Evolutionary conservation across 495 filamentous ascomycete genomes (phyloP), one percentile per base, ranked within the genome.

Genomic region (Trichoderma parareesei): DNA sequence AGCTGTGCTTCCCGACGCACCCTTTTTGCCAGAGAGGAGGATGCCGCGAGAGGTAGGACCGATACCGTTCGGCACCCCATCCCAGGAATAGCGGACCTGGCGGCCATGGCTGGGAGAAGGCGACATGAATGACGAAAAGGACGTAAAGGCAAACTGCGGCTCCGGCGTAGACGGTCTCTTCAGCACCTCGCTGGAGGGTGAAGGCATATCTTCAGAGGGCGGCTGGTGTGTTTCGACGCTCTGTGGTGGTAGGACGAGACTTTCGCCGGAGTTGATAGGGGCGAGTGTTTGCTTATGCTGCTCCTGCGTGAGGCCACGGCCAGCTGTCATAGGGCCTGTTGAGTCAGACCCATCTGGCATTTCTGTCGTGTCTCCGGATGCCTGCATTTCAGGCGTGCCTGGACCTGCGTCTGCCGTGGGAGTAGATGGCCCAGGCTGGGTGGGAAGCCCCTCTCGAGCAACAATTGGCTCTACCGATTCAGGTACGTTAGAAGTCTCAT

Each of bases 81-180:
- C 38, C 0, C 38, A 49, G 2, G 18, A 49, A 18, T 49, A 49
- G 46, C 16, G 16, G 18, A n/a, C 37, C 9, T 38, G 53, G 53
- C 53, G 53, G 38, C 38, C 9, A 13, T 4, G 60, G 5, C 14
- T 43, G 37, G 60, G 60, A 18, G 60, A 61, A 5, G 60, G 60
- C 16, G 60, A 41, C 60, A 61, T 61, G 60, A 61, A 61, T 9
- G 38, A 18, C 3, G 60, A 61, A 43, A 61, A 61, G 13, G 60
- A 43, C 3, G 38, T n/a, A 61, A 61, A 20, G 11, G 41, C 38
- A 10, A 43, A 61, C 35, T 61, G 60, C 38, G 60, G 41, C 41
- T 61, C 60, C 33, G 60, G 60, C 7, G 60, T 61, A 11, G 60
- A 41, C 13, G 37, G 60, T 42, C 60, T 20, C 38, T 40, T 40